These are phyloP conservation scores for Aspergillus clavatus DNA, from an alignment of 2,329 filamentous ascomycete genomes.

Conservation along the genomic window DNA sequence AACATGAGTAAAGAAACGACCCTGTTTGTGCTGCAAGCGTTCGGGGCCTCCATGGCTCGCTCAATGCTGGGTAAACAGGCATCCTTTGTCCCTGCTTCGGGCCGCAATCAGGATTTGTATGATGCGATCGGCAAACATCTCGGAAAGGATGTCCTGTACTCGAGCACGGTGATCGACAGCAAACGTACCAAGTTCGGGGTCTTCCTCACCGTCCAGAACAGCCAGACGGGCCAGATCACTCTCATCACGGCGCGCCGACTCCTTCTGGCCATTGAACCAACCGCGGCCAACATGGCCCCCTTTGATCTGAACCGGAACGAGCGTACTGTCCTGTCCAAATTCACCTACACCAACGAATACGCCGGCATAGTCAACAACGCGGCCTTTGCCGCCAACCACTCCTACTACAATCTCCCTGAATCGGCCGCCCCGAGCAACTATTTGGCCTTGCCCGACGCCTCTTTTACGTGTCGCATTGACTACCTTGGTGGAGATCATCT, in stretches of 20 bases:
- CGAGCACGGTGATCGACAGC: slow-evolving; percentile 29
- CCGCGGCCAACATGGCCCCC: slow-evolving; percentile 27
- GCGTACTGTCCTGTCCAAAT: slow-evolving; percentile 30
- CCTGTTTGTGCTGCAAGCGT: slow-evolving; percentile 12
- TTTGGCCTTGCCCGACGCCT: slow-evolving; percentile 15
- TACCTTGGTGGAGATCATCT: slow-evolving; percentile 19
- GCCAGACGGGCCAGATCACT: slow-evolving; percentile 25
- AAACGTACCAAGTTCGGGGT: slow-evolving; percentile 26
- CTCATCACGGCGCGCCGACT: slow-evolving; percentile 31
- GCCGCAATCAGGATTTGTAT: slow-evolving; percentile 41
- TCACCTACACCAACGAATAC: slow-evolving; percentile 32
- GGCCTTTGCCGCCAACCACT: slow-evolving; percentile 21
- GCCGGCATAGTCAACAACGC: slow-evolving; percentile 33
- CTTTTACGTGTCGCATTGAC: slow-evolving; percentile 16
- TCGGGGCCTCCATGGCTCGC: slow-evolving; percentile 18
- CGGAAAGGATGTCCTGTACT: slow-evolving; percentile 38
- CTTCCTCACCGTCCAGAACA: slow-evolving; percentile 25
- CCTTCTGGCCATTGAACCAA: slow-evolving; percentile 37
- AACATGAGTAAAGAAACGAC: slow-evolving; percentile 13
- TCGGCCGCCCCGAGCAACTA: slow-evolving; percentile 33
- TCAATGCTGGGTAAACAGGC: slow-evolving; percentile 28
- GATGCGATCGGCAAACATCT: slow-evolving; percentile 36
- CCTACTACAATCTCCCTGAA: slow-evolving; percentile 40
- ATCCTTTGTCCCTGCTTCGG: slow-evolving; percentile 26
- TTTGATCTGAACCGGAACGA: slow-evolving; percentile 35